These are phyloP conservation scores for Bryoglossum gracile DNA, from an alignment of 495 filamentous ascomycete species.

Conservation along the genomic window DNA sequence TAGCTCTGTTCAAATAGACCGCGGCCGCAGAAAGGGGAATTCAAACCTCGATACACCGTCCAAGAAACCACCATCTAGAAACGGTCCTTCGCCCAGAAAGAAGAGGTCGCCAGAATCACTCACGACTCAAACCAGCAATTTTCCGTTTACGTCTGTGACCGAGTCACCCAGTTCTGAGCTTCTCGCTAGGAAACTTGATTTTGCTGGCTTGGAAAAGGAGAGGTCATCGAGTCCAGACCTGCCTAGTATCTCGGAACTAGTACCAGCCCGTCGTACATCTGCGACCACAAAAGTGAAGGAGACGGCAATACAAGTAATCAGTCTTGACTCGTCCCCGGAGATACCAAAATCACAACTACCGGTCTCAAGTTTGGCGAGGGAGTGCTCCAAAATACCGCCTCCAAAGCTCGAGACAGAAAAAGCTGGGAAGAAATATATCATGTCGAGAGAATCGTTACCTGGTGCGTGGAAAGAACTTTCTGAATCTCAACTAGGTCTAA, in stretches of 20 bases:
- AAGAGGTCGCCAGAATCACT: background rate
- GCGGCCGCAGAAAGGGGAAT: background rate
- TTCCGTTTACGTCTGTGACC: background rate
- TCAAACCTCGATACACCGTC: background rate
- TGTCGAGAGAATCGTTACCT: slow-evolving; percentile 13
- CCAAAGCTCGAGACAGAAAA: background rate
- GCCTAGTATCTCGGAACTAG: background rate
- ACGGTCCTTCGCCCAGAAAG: background rate
- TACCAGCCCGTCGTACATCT: background rate
- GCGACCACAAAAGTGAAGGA: background rate
- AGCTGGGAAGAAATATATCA: background rate
- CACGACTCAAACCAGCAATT: background rate
- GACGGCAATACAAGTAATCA: background rate
- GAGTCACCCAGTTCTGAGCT: background rate
- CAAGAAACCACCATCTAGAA: background rate
- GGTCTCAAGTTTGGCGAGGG: background rate
- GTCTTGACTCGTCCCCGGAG: background rate
- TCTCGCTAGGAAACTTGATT: background rate
- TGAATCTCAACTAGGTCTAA: slow-evolving; percentile 6
- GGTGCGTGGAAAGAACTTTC: slow-evolving; percentile 20
- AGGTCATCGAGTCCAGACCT: background rate
- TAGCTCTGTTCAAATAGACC: background rate
- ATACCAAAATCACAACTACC: background rate
- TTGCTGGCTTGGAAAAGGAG: background rate
- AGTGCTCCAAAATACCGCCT: background rate